Evolutionary conservation across 805 yeast species (phyloP).

Genomic region (Kuraishia cidri): DNA sequence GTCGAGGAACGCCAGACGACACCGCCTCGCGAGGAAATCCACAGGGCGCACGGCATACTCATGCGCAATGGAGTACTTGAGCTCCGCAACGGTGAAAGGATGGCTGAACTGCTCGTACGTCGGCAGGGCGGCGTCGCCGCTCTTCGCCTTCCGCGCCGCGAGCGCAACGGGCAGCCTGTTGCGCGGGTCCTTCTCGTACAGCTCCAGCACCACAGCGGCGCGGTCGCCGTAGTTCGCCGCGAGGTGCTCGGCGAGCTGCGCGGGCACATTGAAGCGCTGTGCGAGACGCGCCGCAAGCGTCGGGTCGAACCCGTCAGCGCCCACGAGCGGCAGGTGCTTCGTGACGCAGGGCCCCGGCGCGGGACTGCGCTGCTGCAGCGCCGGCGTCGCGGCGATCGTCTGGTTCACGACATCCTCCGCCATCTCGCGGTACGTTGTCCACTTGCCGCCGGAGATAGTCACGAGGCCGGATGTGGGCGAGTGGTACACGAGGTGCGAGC

Average conservation of each 20-base stretch:
- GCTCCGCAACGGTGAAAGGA: conserved; percentile 89
- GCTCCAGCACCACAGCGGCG: conserved; percentile 67
- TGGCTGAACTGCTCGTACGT: conserved; percentile 50
- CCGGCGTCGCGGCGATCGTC: conserved; percentile 34
- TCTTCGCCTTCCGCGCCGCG: conserved; percentile 13
- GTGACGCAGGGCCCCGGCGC: conserved; percentile 40
- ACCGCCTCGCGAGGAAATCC: conserved; percentile 89
- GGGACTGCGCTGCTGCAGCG: neutral
- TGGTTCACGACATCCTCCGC: conserved; percentile 87
- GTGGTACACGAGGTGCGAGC: conserved; percentile 75
- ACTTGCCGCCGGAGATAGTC: conserved; percentile 93
- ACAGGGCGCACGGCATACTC: conserved; percentile 85
- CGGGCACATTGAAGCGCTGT: conserved; percentile 67
- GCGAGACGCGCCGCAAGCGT: conserved; percentile 72
- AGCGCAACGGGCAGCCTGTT: conserved; percentile 63
- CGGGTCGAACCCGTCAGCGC: conserved; percentile 74
- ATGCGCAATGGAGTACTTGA: conserved; percentile 69
- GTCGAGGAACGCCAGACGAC: conserved; percentile 86
- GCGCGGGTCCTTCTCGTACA: conserved; percentile 35
- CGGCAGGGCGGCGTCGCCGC: conserved; percentile 7
- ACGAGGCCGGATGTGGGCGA: conserved; percentile 63
- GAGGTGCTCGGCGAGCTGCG: conserved; percentile 71
- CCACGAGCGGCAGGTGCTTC: conserved; percentile 49
- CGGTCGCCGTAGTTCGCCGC: conserved; percentile 86
- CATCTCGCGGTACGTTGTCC: conserved; percentile 98